Conservation (phyloP, 2,329 filamentous ascomycete genomes). For the Trichophyton equinum region DNA sequence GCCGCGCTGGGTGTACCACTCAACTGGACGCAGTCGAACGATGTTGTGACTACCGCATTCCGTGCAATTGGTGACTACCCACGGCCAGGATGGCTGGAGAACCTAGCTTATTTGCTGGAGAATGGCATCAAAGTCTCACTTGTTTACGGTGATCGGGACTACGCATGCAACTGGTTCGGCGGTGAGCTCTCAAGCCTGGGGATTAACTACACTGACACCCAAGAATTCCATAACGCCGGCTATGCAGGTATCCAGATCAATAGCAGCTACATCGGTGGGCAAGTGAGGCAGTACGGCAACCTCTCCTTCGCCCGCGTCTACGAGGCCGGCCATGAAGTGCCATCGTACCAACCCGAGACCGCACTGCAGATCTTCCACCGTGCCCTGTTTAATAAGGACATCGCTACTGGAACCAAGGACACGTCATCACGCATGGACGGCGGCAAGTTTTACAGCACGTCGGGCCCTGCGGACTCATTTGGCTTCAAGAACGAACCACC, state of each 20-base stretch:
- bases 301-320: constrained; percentile 40
- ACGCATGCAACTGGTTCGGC: constrained; percentile 45
- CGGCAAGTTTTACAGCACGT: not conserved
- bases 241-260: constrained; percentile 35
- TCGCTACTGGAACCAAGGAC: constrained; percentile 21
- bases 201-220: constrained; percentile 34
- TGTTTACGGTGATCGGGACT: constrained; percentile 43
- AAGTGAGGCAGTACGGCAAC: constrained; percentile 37
- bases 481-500: not conserved
- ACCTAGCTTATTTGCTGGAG: constrained; percentile 36
- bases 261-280: constrained; percentile 33
- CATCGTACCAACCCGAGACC: constrained; percentile 27
- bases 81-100: constrained; percentile 15
- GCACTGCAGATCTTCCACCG: constrained; percentile 29
- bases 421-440: not conserved
- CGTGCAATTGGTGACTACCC: not conserved
- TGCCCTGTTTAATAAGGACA: constrained; percentile 21
- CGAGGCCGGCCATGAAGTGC: constrained; percentile 33
- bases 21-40: constrained; percentile 41
- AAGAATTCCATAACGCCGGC: constrained; percentile 38
- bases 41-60: constrained; percentile 33
- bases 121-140: constrained; percentile 39
- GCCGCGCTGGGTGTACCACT: constrained; percentile 41
- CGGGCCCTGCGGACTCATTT: not conserved
- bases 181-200: constrained; percentile 41